These are phyloP conservation scores for Boletus sensibilis DNA, from an alignment of 768 basidiomycete species.

Conservation along the genomic window DNA sequence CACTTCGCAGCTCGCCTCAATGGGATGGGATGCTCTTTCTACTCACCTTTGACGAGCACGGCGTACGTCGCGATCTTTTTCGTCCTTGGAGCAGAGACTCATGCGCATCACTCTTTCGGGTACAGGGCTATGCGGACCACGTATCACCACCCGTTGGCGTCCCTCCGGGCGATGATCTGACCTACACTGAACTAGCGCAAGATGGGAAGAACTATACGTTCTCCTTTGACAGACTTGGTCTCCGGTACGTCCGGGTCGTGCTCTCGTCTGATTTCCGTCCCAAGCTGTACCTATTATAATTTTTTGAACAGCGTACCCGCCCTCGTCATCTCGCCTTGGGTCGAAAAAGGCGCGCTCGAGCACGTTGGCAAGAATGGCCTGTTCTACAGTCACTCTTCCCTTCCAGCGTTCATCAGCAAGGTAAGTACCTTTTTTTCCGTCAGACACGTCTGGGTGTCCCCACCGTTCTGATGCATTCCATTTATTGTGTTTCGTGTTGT, in stretches of 20 bases:
- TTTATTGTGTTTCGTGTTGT: too few species aligned
- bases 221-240: slow-evolving; percentile 23
- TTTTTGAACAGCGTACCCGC: slow-evolving; percentile 20
- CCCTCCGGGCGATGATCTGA: slow-evolving; percentile 23
- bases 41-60: slow-evolving; percentile 28
- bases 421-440: neutral
- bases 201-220: slow-evolving; percentile 23
- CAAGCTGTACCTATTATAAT: neutral
- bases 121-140: slow-evolving; percentile 26
- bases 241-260: slow-evolving; percentile 13
- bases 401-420: slow-evolving; percentile 23
- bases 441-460: neutral
- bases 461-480: neutral
- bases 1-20: slow-evolving; percentile 25
- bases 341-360: slow-evolving; percentile 20
- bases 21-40: slow-evolving; percentile 23
- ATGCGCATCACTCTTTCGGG: neutral
- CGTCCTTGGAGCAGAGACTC: neutral
- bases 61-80: slow-evolving; percentile 9
- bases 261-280: neutral
- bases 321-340: slow-evolving; percentile 26
- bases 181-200: slow-evolving; percentile 21
- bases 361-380: slow-evolving; percentile 1
- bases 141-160: slow-evolving; percentile 23
- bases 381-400: slow-evolving; percentile 25